Evolutionary conservation across 2,329 filamentous ascomycete species (phyloP).

Genomic region (Penicillium sp.): DNA sequence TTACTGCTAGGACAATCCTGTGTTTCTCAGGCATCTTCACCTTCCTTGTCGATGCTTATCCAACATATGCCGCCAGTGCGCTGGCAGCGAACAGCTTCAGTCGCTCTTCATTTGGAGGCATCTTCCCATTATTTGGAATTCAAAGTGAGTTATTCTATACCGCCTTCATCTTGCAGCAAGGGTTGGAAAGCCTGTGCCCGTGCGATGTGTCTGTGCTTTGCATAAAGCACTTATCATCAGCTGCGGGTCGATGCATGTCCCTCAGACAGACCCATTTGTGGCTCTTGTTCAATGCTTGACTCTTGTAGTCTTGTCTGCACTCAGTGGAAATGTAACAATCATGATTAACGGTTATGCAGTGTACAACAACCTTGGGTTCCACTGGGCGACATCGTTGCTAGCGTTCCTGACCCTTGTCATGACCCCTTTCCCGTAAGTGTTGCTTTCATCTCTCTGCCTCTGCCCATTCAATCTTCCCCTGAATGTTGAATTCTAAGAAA

Average conservation of each 20-base stretch:
- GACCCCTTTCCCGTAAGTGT: slow-evolving; percentile 47
- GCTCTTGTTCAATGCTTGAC: slow-evolving; percentile 1
- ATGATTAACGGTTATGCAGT: slow-evolving; percentile 35
- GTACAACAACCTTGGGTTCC: slow-evolving; percentile 46
- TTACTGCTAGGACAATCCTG: slow-evolving; percentile 60
- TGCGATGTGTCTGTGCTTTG: slow-evolving; percentile 11
- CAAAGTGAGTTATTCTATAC: slow-evolving; percentile 42
- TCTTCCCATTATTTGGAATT: slow-evolving; percentile 70
- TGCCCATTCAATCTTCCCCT: slow-evolving; percentile 10
- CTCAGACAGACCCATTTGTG: slow-evolving; percentile 8
- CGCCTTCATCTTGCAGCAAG: not conserved
- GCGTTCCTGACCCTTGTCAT: slow-evolving; percentile 45
- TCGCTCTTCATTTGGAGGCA: slow-evolving; percentile 72
- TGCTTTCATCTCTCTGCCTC: slow-evolving; percentile 8
- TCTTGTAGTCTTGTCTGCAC: not conserved
- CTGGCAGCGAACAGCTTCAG: slow-evolving; percentile 81
- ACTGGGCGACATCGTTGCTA: slow-evolving; percentile 46
- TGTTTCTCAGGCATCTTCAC: slow-evolving; percentile 83
- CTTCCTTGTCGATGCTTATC: slow-evolving; percentile 67
- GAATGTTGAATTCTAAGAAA: slow-evolving; percentile 8
- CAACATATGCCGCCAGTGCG: slow-evolving; percentile 53
- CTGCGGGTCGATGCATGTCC: slow-evolving; percentile 13
- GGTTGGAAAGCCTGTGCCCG: not conserved
- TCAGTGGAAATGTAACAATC: not conserved
- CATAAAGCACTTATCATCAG: slow-evolving; percentile 6